Percentiles rank a stretch among this genome's conserved stretches.
These are phyloP conservation scores for Tephrocybe sp. DNA, from an alignment of 768 basidiomycete genomes.

Conservation along the genomic window DNA sequence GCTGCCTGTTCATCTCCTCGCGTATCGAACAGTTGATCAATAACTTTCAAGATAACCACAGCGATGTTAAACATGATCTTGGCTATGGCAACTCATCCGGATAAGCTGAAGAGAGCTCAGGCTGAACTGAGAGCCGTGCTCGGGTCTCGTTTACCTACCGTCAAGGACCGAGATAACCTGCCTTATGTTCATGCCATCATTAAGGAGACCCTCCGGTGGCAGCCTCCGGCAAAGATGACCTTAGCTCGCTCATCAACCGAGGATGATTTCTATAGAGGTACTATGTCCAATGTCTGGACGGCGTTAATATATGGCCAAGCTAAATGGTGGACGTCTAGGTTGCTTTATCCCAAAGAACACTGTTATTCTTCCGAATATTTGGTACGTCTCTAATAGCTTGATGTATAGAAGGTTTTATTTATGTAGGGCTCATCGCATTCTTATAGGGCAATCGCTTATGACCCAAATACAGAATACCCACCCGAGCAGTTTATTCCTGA, in stretches of 20 bases:
- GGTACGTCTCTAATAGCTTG: not conserved
- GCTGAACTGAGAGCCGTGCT: not conserved
- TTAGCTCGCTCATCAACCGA: not conserved
- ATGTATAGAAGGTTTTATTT: not conserved
- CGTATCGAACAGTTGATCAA: not conserved
- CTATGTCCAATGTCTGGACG: no score
- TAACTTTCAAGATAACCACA: not conserved
- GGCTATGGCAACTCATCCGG: not conserved
- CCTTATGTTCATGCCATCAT: not conserved
- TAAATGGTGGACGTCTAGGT: not conserved
- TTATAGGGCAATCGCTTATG: not conserved
- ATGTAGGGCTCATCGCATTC: not conserved
- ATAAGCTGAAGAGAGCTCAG: not conserved
- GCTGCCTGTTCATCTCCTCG: not conserved
- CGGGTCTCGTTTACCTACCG: not conserved
- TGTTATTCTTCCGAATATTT: not conserved
- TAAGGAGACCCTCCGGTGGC: not conserved
- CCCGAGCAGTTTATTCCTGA: not conserved
- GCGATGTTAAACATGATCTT: not conserved
- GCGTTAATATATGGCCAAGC: not conserved
- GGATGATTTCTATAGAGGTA: not conserved
- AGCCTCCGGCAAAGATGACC: not conserved
- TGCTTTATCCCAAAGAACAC: not conserved
- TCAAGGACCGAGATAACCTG: not conserved
- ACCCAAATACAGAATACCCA: not conserved